Evolutionary conservation across 352 stramenopile genomes (phyloP), one percentile per base, ranked within the genome.

Genomic region (Phytophthora brassicae): DNA sequence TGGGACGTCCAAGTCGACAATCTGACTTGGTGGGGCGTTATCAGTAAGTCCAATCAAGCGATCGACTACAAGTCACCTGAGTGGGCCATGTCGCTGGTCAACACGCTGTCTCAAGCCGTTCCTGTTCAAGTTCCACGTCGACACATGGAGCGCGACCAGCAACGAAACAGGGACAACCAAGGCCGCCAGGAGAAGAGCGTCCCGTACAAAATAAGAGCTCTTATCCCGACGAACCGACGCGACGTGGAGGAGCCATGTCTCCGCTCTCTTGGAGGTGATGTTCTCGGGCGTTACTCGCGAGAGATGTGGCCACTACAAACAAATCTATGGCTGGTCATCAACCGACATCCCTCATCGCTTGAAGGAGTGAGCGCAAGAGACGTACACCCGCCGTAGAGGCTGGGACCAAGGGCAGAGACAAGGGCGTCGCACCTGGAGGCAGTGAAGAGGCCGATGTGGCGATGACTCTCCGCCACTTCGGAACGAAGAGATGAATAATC

Each of bases 61-160:
- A 64, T 64, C 19, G 45, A 64, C 29, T 64, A 57, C 31, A 33
- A 41, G 20, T 58, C 47, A 3, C 20, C 57, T 2, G 57, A 47
- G 14, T 58, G 48, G 57, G 53, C 41, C 9, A 52, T 58, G 39
- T 22, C 41, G 2, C 47, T 58, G 13, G 47, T 58, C 9, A 53
- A 50, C 26, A 42, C 56, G 0, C 28, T 64, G 24, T 57, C 36
- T 4, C 4, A 36, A 12, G 4, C 29, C 2, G 2, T 12, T 4
- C 29, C 29, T 12, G 8, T 1, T 12, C 29, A n/a, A n/a, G n/a
- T 12, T 36, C 14, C 56, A 45, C 36, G 42, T 20, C 3, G 48
- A 23, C 39, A 56, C 49, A 19, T 12, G 35, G 49, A 48, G 31
- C 41, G 33, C 23, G 31, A 48, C 14, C 19, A 41, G 23, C 41